Base-by-base conservation (phyloP, 768 basidiomycete species). In the Xerocomellus chrysenteron region DNA sequence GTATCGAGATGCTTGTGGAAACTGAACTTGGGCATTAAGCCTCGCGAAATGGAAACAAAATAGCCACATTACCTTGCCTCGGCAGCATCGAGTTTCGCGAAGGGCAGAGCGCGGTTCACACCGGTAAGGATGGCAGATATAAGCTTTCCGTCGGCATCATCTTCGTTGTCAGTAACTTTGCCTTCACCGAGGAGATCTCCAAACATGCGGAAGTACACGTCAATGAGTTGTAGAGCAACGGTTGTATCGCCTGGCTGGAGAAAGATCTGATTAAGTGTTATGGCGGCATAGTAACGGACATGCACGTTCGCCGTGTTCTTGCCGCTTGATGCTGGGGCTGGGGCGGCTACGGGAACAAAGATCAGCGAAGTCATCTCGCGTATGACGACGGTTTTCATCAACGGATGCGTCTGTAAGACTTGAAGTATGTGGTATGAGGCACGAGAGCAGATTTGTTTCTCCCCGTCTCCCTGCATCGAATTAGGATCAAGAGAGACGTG, bases 151-250 rank as follows among this genome's bases (percentile, higher is more conserved):
- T 93, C 84, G 9, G 80, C 77, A 60, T 94, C 90, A 60, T 92
- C 88, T 13, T 60, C 55, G 26, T 48, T 42, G 39, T 70, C 70
- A 4, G 57, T 47, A 5, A 65, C 57, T 26, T 73, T 71, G 13
- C 75, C 76, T 62, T 90, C 85, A 0, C 91, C 88, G 3, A 98
- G 80, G 11, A 97, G 75, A 63, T 92, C 92, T 65, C 86, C 80
- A 78, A 99, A 99, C 67, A 98, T 81, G 75, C 94, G 88, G 65
- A 98, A 99, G 74, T 98, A 98, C 4, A 94, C 80, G 49, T 94
- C 88, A 19, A 98, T 85, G 57, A 98, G 78, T 57, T 84, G 80
- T 45, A 85, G 73, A 14, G 94, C 89, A 11, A 94, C 89, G 0
- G 84, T 83, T 10, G 82, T 77, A 62, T 97, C 94, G 11, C 79